Evolutionary conservation across 2,329 filamentous ascomycete genomes (phyloP).

Genomic region (Cladosporium sphaerospermum): DNA sequence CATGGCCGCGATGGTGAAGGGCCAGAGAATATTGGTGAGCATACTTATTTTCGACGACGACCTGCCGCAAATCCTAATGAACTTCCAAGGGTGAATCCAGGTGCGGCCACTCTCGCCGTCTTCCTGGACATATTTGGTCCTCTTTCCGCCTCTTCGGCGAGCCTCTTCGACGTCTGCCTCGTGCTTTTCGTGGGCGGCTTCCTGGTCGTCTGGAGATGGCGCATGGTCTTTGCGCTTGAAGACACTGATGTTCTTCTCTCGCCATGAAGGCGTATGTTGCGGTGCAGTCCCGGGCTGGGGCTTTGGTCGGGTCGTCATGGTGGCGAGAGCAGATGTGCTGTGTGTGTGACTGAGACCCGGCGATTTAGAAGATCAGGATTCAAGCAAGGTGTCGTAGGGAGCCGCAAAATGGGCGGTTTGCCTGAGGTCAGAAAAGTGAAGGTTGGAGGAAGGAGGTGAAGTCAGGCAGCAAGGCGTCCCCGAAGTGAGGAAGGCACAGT

Average conservation of each 20-base stretch:
- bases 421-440: background rate
- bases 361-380: background rate
- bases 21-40: slow-evolving; percentile 46
- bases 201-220: background rate
- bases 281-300: background rate
- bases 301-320: slow-evolving; percentile 4
- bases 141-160: background rate
- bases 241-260: background rate
- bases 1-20: slow-evolving; percentile 43
- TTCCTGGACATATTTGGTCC: slow-evolving; percentile 33
- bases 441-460: background rate
- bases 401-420: background rate
- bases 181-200: background rate
- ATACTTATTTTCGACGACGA: slow-evolving; percentile 42
- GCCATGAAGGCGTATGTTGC: slow-evolving; percentile 2
- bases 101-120: slow-evolving; percentile 44
- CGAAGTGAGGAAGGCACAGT: background rate
- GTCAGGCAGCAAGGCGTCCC: background rate
- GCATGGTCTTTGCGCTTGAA: slow-evolving; percentile 9
- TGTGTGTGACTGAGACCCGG: background rate
- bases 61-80: slow-evolving; percentile 39
- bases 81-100: slow-evolving; percentile 39
- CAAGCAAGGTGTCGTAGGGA: background rate
- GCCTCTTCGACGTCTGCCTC: slow-evolving; percentile 1
- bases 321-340: background rate